Conservation (phyloP, 371 early-diverging fungal genomes). For the Dinochytrium kinnereticum region DNA sequence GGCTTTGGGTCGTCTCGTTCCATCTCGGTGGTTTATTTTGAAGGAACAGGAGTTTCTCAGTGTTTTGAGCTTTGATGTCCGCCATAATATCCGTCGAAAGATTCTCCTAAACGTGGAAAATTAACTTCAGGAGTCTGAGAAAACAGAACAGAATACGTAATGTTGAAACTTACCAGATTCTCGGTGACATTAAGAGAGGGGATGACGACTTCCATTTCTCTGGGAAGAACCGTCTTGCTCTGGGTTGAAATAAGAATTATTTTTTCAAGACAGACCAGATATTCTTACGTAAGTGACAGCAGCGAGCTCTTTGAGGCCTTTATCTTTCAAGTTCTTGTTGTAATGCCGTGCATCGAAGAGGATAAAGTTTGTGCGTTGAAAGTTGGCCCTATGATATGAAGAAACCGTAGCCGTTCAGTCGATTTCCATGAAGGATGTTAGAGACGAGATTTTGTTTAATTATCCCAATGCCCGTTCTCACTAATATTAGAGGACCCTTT, state of each 20-base stretch:
- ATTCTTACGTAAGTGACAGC: slow-evolving; percentile 51
- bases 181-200: slow-evolving; percentile 46
- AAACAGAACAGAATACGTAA: neutral
- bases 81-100: slow-evolving; percentile 52
- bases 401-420: neutral
- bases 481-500: too few species aligned
- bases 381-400: slow-evolving; percentile 48
- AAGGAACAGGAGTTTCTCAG: slow-evolving; percentile 50
- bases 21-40: slow-evolving; percentile 64
- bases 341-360: slow-evolving; percentile 54
- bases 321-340: slow-evolving; percentile 43
- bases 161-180: slow-evolving; percentile 41
- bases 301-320: slow-evolving; percentile 52
- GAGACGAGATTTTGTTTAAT: too few species aligned
- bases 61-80: slow-evolving; percentile 49
- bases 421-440: slow-evolving; percentile 26
- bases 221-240: slow-evolving; percentile 57
- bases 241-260: slow-evolving; percentile 2
- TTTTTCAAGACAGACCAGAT: neutral
- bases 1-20: slow-evolving; percentile 68
- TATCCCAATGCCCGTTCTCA: too few species aligned
- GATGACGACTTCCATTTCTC: slow-evolving; percentile 57
- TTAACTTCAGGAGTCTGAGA: neutral
- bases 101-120: slow-evolving; percentile 18
- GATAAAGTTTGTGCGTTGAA: slow-evolving; percentile 55